Conservation (phyloP, 805 yeast genomes). For the Ogataea parapolymorpha region DNA sequence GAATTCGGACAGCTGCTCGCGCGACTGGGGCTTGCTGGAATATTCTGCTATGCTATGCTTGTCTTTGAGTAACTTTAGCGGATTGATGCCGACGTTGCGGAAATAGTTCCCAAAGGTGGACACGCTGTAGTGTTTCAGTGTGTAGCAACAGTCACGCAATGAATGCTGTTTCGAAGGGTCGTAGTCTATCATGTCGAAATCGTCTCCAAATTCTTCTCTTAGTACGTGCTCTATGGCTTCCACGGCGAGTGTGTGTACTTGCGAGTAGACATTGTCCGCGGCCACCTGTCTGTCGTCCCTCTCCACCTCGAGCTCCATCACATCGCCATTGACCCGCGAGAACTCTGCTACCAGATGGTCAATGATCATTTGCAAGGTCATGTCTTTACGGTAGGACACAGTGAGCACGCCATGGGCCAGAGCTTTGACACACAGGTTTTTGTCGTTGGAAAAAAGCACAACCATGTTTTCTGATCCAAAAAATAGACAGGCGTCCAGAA, state of each 20-base stretch:
- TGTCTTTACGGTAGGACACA: conserved; percentile 45
- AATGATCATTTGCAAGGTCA: conserved; percentile 45
- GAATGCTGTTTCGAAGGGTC: conserved; percentile 32
- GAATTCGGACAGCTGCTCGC: conserved; percentile 37
- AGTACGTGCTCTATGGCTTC: conserved; percentile 51
- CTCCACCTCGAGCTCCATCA: conserved; percentile 12
- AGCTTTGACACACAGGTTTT: conserved; percentile 77
- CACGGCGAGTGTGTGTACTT: conserved; percentile 38
- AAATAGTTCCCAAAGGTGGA: conserved; percentile 58
- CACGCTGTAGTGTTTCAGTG: conserved; percentile 46
- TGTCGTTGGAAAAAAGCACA: conserved; percentile 75
- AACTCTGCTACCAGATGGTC: conserved; percentile 29
- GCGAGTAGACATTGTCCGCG: conserved; percentile 33
- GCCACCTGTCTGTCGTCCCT: not conserved
- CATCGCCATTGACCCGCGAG: conserved; percentile 12
- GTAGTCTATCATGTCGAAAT: conserved; percentile 50
- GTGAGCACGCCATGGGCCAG: conserved; percentile 63
- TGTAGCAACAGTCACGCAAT: conserved; percentile 41
- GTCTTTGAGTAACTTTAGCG: conserved; percentile 19
- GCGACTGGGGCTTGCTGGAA: conserved; percentile 27
- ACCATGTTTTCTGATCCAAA: conserved; percentile 47
- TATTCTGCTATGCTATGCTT: conserved; percentile 18
- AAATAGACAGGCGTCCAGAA: conserved; percentile 78
- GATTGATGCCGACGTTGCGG: conserved; percentile 14
- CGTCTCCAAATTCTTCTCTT: conserved; percentile 55